Evolutionary conservation across 257 asterid species (phyloP), one percentile per base, ranked within the genome.

Genomic region (Scutellaria barbata): DNA sequence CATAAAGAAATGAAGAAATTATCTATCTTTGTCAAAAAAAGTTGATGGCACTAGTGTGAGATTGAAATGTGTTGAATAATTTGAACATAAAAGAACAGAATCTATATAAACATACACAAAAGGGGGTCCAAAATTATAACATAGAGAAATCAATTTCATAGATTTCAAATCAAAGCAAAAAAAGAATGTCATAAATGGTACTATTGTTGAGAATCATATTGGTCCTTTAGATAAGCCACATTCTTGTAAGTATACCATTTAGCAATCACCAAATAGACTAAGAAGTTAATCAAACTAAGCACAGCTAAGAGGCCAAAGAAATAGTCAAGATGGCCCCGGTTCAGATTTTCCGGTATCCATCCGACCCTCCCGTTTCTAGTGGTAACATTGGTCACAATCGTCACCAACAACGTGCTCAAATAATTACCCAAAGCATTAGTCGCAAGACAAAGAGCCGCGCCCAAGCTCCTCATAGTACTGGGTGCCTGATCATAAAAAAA

Each of bases 401-500:
- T 85, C 33, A 92, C 93, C 7, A 92, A 69, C 8, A 90, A 39
- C 2, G 92, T 79, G 25, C 97, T 83, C 74, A 85, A 46, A 59
- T 90, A 92, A 60, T 82, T 88, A 5, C 98, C 98, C 18, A 88
- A 52, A 0, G 98, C 90, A 8, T 74, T 81, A 0, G 97, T 88
- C 1, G 97, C 81, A 6, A 90, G 89, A 0, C 92, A 80, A 0
- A 92, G 83, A 0, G 98, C 98, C 0, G 95, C 77, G 73, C 92
- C 85, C 74, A 92, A 42, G 69, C 98, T 92, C 61, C 97, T 81
- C 97, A 92, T 85, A 0, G 88, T 93, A 33, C 90, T 97, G 0
- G 98, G 98, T 8, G 98, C 98, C 56, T 92, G 93, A 50, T 92
- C 98, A 13, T 92, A 92, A 72, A 87, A 92, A 78, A 90, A 90